Evolutionary conservation across 306 rosid genomes (phyloP).

Genomic region (Castanospermum australe): DNA sequence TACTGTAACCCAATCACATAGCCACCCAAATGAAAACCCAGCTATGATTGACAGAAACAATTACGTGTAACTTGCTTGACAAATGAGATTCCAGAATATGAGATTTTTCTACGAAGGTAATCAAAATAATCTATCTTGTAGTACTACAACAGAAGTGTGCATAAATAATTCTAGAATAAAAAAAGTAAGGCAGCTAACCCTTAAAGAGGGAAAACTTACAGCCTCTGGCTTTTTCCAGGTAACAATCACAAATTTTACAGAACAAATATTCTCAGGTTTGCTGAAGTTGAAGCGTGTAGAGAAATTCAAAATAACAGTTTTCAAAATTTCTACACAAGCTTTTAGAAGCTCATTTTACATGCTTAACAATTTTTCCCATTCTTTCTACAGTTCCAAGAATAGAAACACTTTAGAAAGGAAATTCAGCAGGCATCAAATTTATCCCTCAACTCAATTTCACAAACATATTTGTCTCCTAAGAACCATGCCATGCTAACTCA

Average conservation of each 20-base stretch:
- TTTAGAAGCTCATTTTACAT: background rate
- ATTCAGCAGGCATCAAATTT: background rate
- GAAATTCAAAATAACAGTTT: background rate
- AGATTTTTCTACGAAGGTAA: background rate
- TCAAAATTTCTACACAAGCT: background rate
- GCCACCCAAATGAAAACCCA: background rate
- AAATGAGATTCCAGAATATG: constrained; percentile 18
- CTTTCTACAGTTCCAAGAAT: background rate
- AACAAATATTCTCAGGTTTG: background rate
- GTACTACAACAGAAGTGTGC: background rate
- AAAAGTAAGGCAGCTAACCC: background rate
- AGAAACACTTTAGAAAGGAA: background rate
- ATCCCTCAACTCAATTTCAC: background rate
- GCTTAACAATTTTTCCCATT: background rate
- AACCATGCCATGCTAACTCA: background rate
- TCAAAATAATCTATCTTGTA: background rate
- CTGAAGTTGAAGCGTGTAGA: background rate
- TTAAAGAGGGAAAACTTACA: background rate
- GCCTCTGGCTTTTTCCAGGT: constrained; percentile 3
- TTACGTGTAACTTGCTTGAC: background rate
- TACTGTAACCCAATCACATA: background rate
- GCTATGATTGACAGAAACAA: constrained; percentile 4
- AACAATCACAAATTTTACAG: background rate
- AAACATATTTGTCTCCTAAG: background rate
- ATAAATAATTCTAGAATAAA: background rate